These are phyloP conservation scores for Saccharomycopsis babjevae DNA, from an alignment of 805 yeast species.

Conservation along the genomic window DNA sequence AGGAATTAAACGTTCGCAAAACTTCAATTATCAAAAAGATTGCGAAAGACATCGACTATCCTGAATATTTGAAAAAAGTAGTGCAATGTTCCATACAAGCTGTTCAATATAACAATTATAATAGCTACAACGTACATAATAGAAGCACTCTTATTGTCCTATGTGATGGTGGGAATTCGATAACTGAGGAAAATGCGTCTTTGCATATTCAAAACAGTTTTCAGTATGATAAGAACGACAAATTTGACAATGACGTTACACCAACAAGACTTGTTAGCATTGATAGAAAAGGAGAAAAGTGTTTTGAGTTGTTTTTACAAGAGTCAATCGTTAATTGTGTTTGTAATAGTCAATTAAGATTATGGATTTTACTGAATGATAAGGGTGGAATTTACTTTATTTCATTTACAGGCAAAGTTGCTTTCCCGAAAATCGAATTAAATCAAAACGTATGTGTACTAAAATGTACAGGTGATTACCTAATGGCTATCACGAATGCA, in stretches of 20 bases:
- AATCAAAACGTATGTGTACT: slow-evolving; percentile 40
- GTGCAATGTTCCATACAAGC: slow-evolving; percentile 7
- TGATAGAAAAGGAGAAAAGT: slow-evolving; percentile 26
- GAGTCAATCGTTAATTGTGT: slow-evolving; percentile 29
- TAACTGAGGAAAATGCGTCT: neutral
- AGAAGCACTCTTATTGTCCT: slow-evolving; percentile 22
- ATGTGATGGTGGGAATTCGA: slow-evolving; percentile 24
- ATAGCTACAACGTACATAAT: slow-evolving; percentile 22
- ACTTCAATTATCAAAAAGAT: neutral
- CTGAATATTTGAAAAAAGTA: slow-evolving; percentile 9
- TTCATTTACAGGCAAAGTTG: slow-evolving; percentile 26
- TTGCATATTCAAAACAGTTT: slow-evolving; percentile 15
- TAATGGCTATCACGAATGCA: slow-evolving; percentile 42
- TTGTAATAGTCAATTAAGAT: slow-evolving; percentile 38
- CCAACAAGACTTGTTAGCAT: slow-evolving; percentile 30
- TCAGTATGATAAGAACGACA: slow-evolving; percentile 27
- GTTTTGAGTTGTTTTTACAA: slow-evolving; percentile 34
- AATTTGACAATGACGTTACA: slow-evolving; percentile 23
- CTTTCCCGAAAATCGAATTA: slow-evolving; percentile 34
- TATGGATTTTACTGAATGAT: slow-evolving; percentile 36
- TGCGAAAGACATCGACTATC: slow-evolving; percentile 10
- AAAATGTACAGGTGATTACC: slow-evolving; percentile 29
- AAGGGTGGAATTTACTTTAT: slow-evolving; percentile 29
- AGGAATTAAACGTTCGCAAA: slow-evolving; percentile 26
- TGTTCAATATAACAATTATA: slow-evolving; percentile 6